Percentiles rank a stretch among this genome's conserved stretches.
phyloP scores from a whole-genome alignment of 306 rosid species.

The Heteromeles arbutifolia region DNA sequence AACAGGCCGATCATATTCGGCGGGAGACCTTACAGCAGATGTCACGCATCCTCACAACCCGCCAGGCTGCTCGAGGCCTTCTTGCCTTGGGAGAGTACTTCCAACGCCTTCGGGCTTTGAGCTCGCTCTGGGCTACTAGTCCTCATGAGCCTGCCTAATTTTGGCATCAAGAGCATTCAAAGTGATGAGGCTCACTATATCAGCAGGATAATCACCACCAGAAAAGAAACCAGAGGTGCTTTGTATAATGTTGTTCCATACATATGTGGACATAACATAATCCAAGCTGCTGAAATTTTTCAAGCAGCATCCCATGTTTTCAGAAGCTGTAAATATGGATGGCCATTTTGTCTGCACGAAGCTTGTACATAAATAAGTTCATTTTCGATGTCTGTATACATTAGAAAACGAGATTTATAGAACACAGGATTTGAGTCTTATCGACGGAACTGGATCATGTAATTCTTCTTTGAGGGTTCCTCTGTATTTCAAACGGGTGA shows the following conservation, averaged over 20 bases:
- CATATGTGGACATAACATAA: slow-evolving; percentile 9
- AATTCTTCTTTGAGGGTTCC: not conserved
- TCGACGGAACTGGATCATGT: not conserved
- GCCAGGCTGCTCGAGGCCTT: slow-evolving; percentile 66
- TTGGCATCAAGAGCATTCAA: slow-evolving; percentile 12
- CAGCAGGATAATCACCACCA: slow-evolving; percentile 17
- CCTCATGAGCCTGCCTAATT: slow-evolving; percentile 49
- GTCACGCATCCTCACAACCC: slow-evolving; percentile 57
- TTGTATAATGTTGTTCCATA: slow-evolving; percentile 14
- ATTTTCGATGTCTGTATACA: slow-evolving; percentile 21
- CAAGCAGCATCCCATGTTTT: slow-evolving; percentile 38
- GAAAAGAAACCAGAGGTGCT: slow-evolving; percentile 3
- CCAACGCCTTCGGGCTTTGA: slow-evolving; percentile 71
- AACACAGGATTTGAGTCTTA: not conserved
- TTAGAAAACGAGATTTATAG: not conserved
- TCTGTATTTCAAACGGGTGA: too few species aligned
- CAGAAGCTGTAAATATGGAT: slow-evolving; percentile 53
- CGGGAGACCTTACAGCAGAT: slow-evolving; percentile 71
- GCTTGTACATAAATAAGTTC: slow-evolving; percentile 23
- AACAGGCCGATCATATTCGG: slow-evolving; percentile 86
- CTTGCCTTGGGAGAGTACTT: slow-evolving; percentile 78
- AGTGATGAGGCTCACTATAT: slow-evolving; percentile 19
- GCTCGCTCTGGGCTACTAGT: slow-evolving; percentile 68
- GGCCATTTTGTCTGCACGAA: slow-evolving; percentile 36
- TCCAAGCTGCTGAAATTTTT: slow-evolving; percentile 32